Evolutionary conservation across 306 rosid species (phyloP), one percentile per base, ranked within the genome.

Genomic region (Ochetophila trinervis): DNA sequence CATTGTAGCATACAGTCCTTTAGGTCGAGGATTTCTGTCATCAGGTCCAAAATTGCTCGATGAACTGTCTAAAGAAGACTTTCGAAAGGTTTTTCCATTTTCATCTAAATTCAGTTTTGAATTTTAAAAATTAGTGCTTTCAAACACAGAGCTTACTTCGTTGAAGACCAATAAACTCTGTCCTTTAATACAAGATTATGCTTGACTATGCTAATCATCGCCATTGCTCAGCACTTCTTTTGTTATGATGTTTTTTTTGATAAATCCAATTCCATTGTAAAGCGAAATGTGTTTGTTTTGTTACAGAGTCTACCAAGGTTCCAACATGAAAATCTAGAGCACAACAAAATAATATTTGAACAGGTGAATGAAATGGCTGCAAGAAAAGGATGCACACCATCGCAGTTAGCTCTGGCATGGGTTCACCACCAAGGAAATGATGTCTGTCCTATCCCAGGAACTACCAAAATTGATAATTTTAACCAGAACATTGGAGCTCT

Each of bases 361-460:
- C 70, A 44, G 47, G 78, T 91, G 15, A 83, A 54, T 16, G 94
- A 74, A 30, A 45, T 91, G 59, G 95, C 95, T 35, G 21, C 78
- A 57, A 80, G 69, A 73, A 88, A 85, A 42, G 88, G 82, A 6
- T 88, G 91, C 74, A 83, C 88, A 17, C 68, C 88, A 1, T 36
- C 95, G 17, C 91, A 85, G 58, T 84, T 83, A 36, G 88, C 87
- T 17, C 32, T 85, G 61, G 87, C 91, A 1, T 88, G 87, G 91
- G 75, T 85, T 75, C 91, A 81, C 36, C 89, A 88, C 66, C 87
- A 87, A 53, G 90, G 95, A 22, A 81, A 74, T 1, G 90, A 85
- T 4, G 88, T 85, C 60, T 78, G 85, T 36, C 88, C 91, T 0
- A 87, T 85, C 16, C 97, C 97, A 0, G 95, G 97, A 80, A 90